Evolutionary conservation across 169 alveolate species (phyloP).

Genomic region (Plasmodium coatneyi): DNA sequence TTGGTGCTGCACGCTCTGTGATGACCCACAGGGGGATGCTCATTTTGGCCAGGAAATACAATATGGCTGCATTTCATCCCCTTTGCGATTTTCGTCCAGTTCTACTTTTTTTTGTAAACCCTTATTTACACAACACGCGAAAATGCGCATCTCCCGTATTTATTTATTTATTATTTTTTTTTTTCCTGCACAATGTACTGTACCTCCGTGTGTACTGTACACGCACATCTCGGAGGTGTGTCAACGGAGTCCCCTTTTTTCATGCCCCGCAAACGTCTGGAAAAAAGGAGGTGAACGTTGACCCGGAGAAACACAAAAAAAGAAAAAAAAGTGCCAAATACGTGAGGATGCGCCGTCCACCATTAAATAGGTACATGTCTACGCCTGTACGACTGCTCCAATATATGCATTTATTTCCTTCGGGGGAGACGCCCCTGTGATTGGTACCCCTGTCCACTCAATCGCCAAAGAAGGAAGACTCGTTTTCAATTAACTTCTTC

Average conservation of each 20-base stretch:
- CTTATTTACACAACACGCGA: not conserved
- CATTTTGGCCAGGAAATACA: not conserved
- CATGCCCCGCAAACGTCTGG: not conserved
- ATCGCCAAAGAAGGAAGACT: constrained; percentile 65
- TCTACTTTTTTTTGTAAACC: not conserved
- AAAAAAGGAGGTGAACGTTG: not conserved
- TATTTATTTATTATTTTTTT: not conserved
- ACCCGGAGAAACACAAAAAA: not conserved
- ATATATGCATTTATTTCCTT: not conserved
- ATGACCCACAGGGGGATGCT: not conserved
- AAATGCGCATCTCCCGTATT: not conserved
- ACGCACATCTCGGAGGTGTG: not conserved
- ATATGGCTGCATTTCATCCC: not conserved
- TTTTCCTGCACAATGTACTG: not conserved
- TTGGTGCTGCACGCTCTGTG: not conserved
- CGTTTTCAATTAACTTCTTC: constrained; percentile 58
- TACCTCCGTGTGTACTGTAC: not conserved
- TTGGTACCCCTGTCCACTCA: not conserved
- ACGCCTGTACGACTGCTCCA: not conserved
- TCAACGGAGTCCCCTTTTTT: not conserved
- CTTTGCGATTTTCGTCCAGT: not conserved
- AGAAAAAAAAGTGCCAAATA: not conserved
- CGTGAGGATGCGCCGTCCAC: not conserved
- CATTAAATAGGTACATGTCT: not conserved
- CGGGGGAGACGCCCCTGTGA: not conserved